These are phyloP conservation scores for Coemansia sp. DNA, from an alignment of 192 early-diverging fungal genomes.

Conservation along the genomic window DNA sequence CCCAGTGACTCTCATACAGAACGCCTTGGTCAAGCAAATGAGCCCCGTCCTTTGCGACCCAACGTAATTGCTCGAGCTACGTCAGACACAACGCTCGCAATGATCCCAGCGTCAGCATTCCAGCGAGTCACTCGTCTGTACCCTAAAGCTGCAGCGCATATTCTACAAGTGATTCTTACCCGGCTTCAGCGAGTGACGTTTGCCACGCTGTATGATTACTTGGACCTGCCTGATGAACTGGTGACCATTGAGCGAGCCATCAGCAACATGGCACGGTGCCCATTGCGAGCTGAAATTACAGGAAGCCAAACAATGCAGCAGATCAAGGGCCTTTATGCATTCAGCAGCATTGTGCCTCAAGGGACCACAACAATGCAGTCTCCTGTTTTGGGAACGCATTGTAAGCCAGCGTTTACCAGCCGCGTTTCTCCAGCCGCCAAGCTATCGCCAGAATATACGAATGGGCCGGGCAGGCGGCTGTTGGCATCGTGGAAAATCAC, in stretches of 20 bases:
- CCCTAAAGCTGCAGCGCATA: constrained; percentile 89
- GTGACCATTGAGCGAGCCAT: constrained; percentile 80
- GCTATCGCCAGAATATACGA: not conserved
- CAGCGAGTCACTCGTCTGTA: constrained; percentile 83
- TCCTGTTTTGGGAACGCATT: not conserved
- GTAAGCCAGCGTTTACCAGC: not conserved
- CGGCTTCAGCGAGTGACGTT: constrained; percentile 94
- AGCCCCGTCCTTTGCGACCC: constrained; percentile 57
- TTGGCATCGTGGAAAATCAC: constrained; percentile 36
- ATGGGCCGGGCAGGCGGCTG: constrained; percentile 7
- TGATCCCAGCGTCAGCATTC: constrained; percentile 93
- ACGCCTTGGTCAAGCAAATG: not conserved
- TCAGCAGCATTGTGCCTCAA: not conserved
- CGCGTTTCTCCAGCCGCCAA: constrained; percentile 9
- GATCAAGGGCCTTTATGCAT: constrained; percentile 13
- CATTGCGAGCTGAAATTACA: constrained; percentile 19
- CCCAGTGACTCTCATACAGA: not conserved
- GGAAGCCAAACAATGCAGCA: constrained; percentile 16
- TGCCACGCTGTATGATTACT: constrained; percentile 83
- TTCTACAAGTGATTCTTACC: constrained; percentile 93
- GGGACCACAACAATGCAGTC: constrained; percentile 1
- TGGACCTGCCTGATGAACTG: constrained; percentile 83
- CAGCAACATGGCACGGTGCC: constrained; percentile 61
- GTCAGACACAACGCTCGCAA: constrained; percentile 84
- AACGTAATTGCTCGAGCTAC: constrained; percentile 82